Evolutionary conservation across 352 stramenopile species (phyloP), one percentile per base, ranked within the genome.

Genomic region (Labyrinthula sp.): DNA sequence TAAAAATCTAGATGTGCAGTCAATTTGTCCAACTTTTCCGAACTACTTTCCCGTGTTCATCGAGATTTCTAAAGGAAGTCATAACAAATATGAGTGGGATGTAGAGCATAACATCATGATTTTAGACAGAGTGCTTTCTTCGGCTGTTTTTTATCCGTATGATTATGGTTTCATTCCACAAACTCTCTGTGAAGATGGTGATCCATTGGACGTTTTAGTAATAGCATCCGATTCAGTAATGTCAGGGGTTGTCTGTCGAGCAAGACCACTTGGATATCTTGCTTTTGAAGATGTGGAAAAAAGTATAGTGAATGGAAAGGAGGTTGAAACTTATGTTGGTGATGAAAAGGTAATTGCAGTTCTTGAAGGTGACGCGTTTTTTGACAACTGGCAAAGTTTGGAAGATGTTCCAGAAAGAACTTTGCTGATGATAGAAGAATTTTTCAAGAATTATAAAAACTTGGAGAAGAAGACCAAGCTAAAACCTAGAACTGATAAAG

Each of bases 1-100:
- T n/a, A n/a, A n/a, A n/a, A n/a, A n/a, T n/a, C n/a, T n/a, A n/a
- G n/a, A n/a, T n/a, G n/a, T n/a, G n/a, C n/a, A n/a, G n/a, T n/a
- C n/a, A n/a, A n/a, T n/a, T n/a, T n/a, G n/a, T n/a, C n/a, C n/a
- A n/a, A n/a, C n/a, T n/a, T 52, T 4, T n/a, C 50, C 50, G n/a
- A 26, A 58, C 26, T 24, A 14, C 15, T n/a, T 58, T 6, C 47
- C 46, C 14, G 46, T 57, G 15, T 63, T 63, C 35, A 60, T 63
- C 18, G 57, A 63, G 26, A 40, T 63, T 9, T 50, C 46, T 14
- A 39, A 35, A n/a, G 57, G 49, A n/a, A 60, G 45, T n/a, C 38
- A 56, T 1, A 62, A 62, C 40, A 63, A 63, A 48, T 63, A 63
- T 39, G 57, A 63, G 38, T 63, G 54, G 54, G 57, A 63, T 37